Evolutionary conservation across 2,329 filamentous ascomycete genomes (phyloP).

Genomic region (Sphaerulina musiva): DNA sequence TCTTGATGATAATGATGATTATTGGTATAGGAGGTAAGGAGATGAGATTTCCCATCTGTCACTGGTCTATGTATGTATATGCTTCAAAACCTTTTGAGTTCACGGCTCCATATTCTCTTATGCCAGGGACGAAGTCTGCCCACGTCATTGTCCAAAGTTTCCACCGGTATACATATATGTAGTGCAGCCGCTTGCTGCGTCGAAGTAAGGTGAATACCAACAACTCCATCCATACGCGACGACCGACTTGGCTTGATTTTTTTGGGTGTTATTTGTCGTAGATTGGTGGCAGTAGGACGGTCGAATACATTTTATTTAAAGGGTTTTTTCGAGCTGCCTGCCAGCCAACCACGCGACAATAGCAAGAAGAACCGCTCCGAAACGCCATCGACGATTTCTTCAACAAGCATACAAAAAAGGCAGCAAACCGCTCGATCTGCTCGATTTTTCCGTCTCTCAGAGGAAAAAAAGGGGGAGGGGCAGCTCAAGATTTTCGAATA

Average conservation of each 20-base stretch:
- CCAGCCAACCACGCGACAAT: background rate
- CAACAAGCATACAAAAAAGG: background rate
- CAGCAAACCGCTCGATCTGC: slow-evolving; percentile 1
- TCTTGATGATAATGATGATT: background rate
- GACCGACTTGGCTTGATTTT: too few relatives aligned
- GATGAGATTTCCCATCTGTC: background rate
- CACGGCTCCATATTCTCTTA: too few relatives aligned
- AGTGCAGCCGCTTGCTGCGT: too few relatives aligned
- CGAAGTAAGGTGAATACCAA: background rate
- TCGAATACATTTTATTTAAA: slow-evolving; percentile 1
- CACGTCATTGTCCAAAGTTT: background rate
- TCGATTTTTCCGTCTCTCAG: background rate
- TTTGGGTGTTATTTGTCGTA: too few relatives aligned
- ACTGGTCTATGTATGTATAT: background rate
- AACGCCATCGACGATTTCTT: background rate
- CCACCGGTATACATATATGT: too few relatives aligned
- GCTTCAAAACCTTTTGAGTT: background rate
- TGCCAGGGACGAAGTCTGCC: background rate
- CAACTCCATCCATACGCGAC: too few relatives aligned
- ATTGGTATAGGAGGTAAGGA: background rate
- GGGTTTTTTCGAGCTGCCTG: slow-evolving; percentile 1
- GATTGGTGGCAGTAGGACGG: background rate
- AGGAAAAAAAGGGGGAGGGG: too few relatives aligned
- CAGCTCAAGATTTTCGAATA: background rate
- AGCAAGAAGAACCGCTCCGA: background rate